Evolutionary conservation across 2,329 filamentous ascomycete species (phyloP).

Genomic region (Aspergillus aculeatinus): DNA sequence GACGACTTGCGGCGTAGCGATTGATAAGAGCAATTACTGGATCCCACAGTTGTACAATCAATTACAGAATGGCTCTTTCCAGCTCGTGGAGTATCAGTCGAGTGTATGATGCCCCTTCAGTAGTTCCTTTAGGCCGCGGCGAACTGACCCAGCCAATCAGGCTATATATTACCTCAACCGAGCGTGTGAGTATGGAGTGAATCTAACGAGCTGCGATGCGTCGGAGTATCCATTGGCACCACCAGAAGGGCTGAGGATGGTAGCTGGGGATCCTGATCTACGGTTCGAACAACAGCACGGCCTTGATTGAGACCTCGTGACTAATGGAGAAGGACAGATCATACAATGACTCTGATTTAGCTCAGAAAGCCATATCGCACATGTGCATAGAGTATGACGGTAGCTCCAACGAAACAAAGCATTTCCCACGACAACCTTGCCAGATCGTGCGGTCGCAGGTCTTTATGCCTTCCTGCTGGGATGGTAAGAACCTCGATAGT

Average conservation of each 20-base stretch:
- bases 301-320: background rate
- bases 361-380: constrained; percentile 54
- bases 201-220: constrained; percentile 12
- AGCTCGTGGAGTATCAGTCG: constrained; percentile 19
- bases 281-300: constrained; percentile 10
- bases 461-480: constrained; percentile 42
- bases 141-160: constrained; percentile 12
- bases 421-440: constrained; percentile 61
- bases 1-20: constrained; percentile 63
- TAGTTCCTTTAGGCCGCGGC: background rate
- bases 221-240: constrained; percentile 17
- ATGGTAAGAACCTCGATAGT: constrained; percentile 35
- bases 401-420: constrained; percentile 46
- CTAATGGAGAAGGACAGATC: constrained; percentile 11
- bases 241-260: constrained; percentile 24
- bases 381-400: constrained; percentile 55
- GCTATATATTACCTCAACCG: constrained; percentile 24
- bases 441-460: constrained; percentile 33
- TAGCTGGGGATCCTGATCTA: constrained; percentile 22
- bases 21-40: constrained; percentile 76
- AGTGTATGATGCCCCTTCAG: constrained; percentile 15
- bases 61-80: constrained; percentile 14
- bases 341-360: constrained; percentile 18
- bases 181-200: constrained; percentile 20
- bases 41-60: constrained; percentile 67